Evolutionary conservation across 2,329 filamentous ascomycete species (phyloP).

Genomic region (Onygena corvina): DNA sequence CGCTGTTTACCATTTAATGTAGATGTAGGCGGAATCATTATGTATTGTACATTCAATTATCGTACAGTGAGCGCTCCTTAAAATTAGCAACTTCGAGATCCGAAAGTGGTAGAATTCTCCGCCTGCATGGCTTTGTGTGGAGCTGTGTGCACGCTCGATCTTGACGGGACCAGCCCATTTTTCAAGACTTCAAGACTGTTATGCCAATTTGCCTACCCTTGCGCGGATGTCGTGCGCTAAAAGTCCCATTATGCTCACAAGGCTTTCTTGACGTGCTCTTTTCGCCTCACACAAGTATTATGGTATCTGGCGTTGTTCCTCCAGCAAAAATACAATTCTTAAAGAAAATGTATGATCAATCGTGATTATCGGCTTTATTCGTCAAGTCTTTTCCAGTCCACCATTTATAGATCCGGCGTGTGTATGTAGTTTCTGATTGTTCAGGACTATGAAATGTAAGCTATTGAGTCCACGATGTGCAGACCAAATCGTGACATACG

Average conservation of each 20-base stretch:
- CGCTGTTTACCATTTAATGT: no score
- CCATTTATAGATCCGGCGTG: constrained; percentile 6
- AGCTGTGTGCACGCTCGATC: no score
- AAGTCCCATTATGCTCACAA: background rate
- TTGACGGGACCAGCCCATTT: no score
- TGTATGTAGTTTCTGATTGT: background rate
- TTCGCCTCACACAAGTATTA: background rate
- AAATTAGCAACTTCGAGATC: no score
- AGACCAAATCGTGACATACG: background rate
- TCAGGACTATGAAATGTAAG: background rate
- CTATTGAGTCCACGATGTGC: background rate
- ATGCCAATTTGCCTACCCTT: no score
- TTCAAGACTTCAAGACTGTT: no score
- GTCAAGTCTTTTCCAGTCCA: constrained; percentile 4
- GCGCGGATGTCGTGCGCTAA: no score
- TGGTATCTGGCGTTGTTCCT: background rate
- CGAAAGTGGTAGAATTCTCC: no score
- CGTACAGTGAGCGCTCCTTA: no score
- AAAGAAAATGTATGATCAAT: background rate
- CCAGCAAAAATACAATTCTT: background rate
- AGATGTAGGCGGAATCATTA: no score
- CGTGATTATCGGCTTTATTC: background rate
- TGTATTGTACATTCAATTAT: no score
- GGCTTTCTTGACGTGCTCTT: background rate
- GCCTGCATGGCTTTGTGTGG: no score